These are phyloP conservation scores for Triticum aestivum DNA, from an alignment of 176 grass and related monocot genomes.

Conservation along the genomic window IWGSC_CS_RefSeq_v2.1 NC_057799.1:652297096-652297595, in stretches of 20 bases:
- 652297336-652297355: neutral
- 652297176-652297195: neutral
- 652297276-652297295: conserved; percentile 9
- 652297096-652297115: neutral
- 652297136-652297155: conserved; percentile 16
- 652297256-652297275: conserved; percentile 17
- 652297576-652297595: neutral
- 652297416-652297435: neutral
- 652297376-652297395: neutral
- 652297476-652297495: neutral
- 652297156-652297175: conserved; percentile 20
- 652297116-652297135: too few species aligned
- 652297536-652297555: neutral
- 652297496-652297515: neutral
- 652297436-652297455: neutral
- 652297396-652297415: neutral
- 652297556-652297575: neutral
- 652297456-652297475: neutral
- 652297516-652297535: neutral
- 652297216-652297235: conserved; percentile 6
- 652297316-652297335: neutral
- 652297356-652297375: neutral
- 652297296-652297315: neutral
- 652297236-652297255: conserved; percentile 11
- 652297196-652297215: neutral